phyloP scores from a whole-genome alignment of 139 green algal genomes.

The Closterium sp. region DNA sequence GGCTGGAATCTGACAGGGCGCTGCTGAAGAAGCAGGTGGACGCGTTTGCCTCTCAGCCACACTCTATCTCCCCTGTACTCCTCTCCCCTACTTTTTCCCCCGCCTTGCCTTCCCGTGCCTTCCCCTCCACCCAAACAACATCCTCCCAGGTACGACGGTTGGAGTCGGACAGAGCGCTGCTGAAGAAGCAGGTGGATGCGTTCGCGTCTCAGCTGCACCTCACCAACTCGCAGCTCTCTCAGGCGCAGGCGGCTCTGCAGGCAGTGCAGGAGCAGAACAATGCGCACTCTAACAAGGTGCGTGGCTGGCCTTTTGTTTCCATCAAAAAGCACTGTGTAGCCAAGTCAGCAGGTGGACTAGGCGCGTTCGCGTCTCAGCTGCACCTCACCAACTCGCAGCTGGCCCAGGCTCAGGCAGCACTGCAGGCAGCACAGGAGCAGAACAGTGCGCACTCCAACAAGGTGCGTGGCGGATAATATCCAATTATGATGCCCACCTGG shows the following conservation, averaged over 20 bases:
- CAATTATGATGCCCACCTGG: too few relatives aligned
- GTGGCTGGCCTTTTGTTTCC: too few relatives aligned
- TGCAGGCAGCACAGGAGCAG: background rate
- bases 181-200: background rate
- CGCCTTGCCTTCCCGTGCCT: too few relatives aligned
- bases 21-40: background rate
- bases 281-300: background rate
- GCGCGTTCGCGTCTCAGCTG: background rate
- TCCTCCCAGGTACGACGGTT: background rate
- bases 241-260: background rate
- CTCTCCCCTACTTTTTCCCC: background rate
- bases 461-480: too few relatives aligned
- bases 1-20: background rate
- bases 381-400: background rate
- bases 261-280: background rate
- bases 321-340: too few relatives aligned
- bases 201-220: background rate
- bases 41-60: background rate
- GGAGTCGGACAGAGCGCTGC: background rate
- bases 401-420: background rate
- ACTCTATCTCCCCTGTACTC: background rate
- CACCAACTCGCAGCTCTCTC: background rate
- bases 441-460: too few relatives aligned
- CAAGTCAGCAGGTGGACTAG: too few relatives aligned
- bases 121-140: too few relatives aligned